These are phyloP conservation scores for Agroathelia rolfsii DNA, from an alignment of 1,284 basidiomycete genomes.

Conservation along the genomic window DNA sequence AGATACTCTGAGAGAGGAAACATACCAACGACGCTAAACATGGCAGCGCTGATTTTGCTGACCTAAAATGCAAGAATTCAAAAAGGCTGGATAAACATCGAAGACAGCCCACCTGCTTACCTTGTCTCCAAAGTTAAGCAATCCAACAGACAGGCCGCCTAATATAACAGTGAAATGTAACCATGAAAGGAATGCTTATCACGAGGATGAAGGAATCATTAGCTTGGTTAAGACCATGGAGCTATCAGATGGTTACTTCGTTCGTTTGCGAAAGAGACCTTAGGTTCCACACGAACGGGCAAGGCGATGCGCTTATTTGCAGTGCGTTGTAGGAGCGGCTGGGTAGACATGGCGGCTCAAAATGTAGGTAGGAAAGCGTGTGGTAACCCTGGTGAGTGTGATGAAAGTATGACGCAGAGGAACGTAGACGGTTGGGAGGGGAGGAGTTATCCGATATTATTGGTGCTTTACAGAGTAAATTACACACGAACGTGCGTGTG, in stretches of 20 bases:
- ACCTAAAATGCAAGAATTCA: conserved; percentile 38
- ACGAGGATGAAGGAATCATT: no score
- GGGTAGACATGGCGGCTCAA: conserved; percentile 87
- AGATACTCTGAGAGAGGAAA: conserved; percentile 12
- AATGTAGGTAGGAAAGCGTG: no score
- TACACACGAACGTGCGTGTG: no score
- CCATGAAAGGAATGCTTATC: conserved; percentile 96
- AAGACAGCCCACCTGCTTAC: conserved; percentile 28
- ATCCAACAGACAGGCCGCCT: conserved; percentile 89
- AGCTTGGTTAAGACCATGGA: no score
- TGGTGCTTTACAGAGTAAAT: no score
- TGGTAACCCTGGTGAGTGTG: no score
- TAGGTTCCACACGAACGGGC: conserved; percentile 88
- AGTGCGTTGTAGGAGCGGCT: conserved; percentile 94
- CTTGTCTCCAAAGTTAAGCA: conserved; percentile 94
- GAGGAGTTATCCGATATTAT: no score
- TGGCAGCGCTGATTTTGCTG: conserved; percentile 84
- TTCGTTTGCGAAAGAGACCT: conserved; percentile 94
- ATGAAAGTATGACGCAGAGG: no score
- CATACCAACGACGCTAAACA: conserved; percentile 88
- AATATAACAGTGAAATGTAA: conserved; percentile 92
- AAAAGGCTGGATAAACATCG: conserved; percentile 1
- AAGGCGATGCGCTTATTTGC: conserved; percentile 92
- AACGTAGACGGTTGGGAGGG: no score
- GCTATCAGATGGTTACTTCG: no score